Base-by-base conservation (phyloP, 306 rosid species). In the Fragaria ananassa region DNA sequence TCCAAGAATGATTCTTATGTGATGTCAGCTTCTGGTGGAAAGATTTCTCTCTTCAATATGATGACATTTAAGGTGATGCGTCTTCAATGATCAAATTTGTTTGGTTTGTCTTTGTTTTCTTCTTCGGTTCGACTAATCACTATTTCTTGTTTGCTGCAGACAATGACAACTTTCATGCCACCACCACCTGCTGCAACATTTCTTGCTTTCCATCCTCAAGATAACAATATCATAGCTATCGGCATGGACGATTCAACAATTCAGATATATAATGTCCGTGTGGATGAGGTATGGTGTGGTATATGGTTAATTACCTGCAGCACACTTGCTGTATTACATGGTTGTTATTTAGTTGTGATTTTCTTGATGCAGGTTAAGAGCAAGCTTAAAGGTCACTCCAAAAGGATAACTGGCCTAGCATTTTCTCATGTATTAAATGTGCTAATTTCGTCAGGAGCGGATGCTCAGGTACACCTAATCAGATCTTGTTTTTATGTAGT, bases 141-240 rank as follows among this genome's bases (percentile, higher is more conserved):
- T 42, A 56, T 78, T 89, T 68, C 68, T 84, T 87, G 70, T 75
- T 89, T 78, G 80, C 14, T 72, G 86, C 89, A 94, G 97, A 94
- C 98, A 49, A 94, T 94, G 98, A 92, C 97, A 57, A 94, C 95
- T 66, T 94, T 94, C 91, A 94, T 94, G 98, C 96, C 98, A 4
- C 92, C 98, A 0, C 97, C 98, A 34, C 98, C 98, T 71, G 98
- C 97, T 11, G 98, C 98, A 76, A 94, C 97, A 31, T 90, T 94
- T 85, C 96, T 94, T 79, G 98, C 97, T 77, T 94, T 94, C 81
- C 97, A 94, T 75, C 98, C 98, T 50, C 97, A 90, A 75, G 98
- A 94, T 87, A 94, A 94, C 80, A 94, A 92, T 85, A 89, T 94
- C 79, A 94, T 94, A 61, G 98, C 98, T 78, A 92, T 94, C 79